Evolutionary conservation across 257 asterid genomes (phyloP), one percentile per base, ranked within the genome.

Genomic region (Mitragyna speciosa): DNA sequence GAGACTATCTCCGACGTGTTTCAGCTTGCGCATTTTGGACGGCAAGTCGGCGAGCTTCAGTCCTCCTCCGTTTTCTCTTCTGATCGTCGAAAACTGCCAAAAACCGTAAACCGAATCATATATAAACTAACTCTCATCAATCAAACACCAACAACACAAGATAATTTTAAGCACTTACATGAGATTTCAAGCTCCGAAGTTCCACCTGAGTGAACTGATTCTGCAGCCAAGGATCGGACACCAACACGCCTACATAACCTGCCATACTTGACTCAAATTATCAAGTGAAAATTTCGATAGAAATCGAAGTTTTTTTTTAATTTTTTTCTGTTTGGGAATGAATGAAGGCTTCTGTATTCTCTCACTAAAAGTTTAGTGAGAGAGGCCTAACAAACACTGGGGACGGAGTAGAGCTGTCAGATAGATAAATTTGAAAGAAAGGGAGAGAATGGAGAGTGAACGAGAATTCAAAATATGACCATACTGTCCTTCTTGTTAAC

Each of bases 201-300:
- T 94, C 98, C 54, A 90, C 97, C 89, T 94, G 98, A 73, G 97
- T 93, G 78, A 93, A 94, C 89, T 94, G 97, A 76, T 89, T 94
- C 93, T 94, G 98, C 47, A 94, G 93, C 98, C 98, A 93, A 64
- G 96, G 97, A 94, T 94, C 97, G 74, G 98, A 93, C 20, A 92
- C 93, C 78, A 92, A 76, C 52, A 94, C 97, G 48, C 98, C 98
- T 30, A 85, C 89, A 58, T 91, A 94, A 7, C 91, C 94, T 41
- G 98, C 97, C 98, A 92, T 94, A 83, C 12, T 15, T 30, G 64
- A 41, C 48, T 59, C 78, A 77, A 80, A 12, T 73, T 30, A 19
- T 36, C 41, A 36, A 36, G 41, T 12, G 76, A 51, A 56, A 70
- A n/a, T 26, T 26, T 24, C 17, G 28, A 63, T 12, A 12, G 17